Base-by-base conservation (phyloP, 1,284 basidiomycete genomes). In the Cutaneotrichosporon spelunceum region DNA sequence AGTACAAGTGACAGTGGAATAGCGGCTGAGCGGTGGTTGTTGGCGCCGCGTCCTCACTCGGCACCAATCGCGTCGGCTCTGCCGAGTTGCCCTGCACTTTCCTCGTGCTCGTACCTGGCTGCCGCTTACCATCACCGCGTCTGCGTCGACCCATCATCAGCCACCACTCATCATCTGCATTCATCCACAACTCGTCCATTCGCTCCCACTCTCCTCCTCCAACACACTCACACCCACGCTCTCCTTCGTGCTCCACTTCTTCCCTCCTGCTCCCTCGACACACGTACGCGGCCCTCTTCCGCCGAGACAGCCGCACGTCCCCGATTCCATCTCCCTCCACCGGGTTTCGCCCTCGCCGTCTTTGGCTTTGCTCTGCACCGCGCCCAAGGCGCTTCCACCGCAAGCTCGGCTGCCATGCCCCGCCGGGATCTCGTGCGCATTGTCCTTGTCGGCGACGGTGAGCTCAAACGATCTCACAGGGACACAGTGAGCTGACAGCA, bases 361-460 rank as follows among this genome's bases (percentile, higher is more conserved):
- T 19, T 42, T 42, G 39, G 39, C 39, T 8, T 16, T 19, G 26
- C 48, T 49, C 48, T 27, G 48, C 48, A 10, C 26, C 48, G 48
- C 48, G 48, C 27, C 26, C 39, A 16, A 16, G 36, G 47, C 24
- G 48, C 48, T n/a, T 13, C 13, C 27, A 50, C 47, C 19, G 26
- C 34, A 52, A 4, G 14, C 23, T 30, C 21, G 24, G 27, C 21
- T 10, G 29, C 54, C 39, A 78, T 78, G 76, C 76, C 76, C 57
- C 68, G 76, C 60, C 71, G 76, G 49, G 76, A 78, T 59, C 67
- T 76, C 24, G 76, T 78, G 57, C 86, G 93, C 69, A 93, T 96
- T 75, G 86, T 95, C 67, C 85, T 97, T 72, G 91, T 95, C 64
- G 93, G 93, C 67, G 94, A 97, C 80, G 90, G 91, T 89, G 73